A percentile compares a stretch with the other conserved stretches of the same genome.
phyloP scores from a whole-genome alignment of 2,329 filamentous ascomycete species.

The Neonectria neomacrospora region DNA sequence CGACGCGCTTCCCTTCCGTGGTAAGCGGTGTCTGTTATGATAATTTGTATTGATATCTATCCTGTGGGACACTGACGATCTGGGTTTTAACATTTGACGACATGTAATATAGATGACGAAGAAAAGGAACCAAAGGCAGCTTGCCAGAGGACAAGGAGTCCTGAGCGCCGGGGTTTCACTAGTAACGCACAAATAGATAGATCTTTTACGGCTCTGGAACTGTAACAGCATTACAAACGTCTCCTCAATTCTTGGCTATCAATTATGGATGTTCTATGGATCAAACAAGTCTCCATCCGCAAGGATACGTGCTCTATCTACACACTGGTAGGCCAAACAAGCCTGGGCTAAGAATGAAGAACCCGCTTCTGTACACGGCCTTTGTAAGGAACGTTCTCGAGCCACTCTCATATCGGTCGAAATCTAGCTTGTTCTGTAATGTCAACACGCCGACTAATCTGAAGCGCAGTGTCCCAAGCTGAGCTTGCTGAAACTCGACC shows the following conservation, averaged over 20 bases:
- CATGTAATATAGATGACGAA: constrained; percentile 13
- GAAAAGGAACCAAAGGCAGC: not conserved
- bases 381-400: not conserved
- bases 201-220: not conserved
- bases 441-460: not conserved
- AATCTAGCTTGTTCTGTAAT: not conserved
- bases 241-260: constrained; percentile 3
- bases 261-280: not conserved
- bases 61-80: not conserved
- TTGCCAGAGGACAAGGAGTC: not conserved
- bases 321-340: not conserved
- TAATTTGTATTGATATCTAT: constrained; percentile 8
- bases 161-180: not conserved
- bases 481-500: not conserved
- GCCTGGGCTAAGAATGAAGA: not conserved
- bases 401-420: not conserved
- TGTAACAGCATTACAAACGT: constrained; percentile 13
- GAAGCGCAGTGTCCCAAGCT: not conserved
- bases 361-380: not conserved
- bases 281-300: not conserved
- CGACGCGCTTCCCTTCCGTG: constrained; percentile 13
- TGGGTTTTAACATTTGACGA: not conserved
- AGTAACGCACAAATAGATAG: not conserved
- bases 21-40: constrained; percentile 13
- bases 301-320: not conserved